phyloP scores from a whole-genome alignment of 257 asterid genomes.

The Ajuga chamaepitys region DNA sequence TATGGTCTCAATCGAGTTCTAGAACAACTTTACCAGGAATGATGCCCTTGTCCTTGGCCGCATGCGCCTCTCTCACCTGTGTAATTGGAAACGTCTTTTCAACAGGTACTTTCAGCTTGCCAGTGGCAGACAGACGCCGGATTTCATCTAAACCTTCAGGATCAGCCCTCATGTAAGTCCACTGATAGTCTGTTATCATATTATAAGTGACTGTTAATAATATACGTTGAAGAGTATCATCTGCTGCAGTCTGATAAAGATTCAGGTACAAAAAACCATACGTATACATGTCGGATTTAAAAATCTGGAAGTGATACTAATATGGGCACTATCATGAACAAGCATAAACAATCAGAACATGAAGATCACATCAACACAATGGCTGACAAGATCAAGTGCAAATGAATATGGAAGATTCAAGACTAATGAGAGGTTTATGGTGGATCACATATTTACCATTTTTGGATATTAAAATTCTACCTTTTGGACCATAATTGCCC shows the following conservation, averaged over 20 bases:
- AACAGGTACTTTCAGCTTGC: slow-evolving; percentile 78
- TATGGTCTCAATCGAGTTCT: slow-evolving; percentile 39
- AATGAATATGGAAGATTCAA: not conserved
- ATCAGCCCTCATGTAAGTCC: slow-evolving; percentile 96
- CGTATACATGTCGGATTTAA: too few relatives aligned
- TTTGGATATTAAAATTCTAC: too few relatives aligned
- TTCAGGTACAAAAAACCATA: too few relatives aligned
- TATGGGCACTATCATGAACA: not conserved
- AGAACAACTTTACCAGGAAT: slow-evolving; percentile 82
- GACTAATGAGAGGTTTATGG: not conserved
- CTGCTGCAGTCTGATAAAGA: not conserved
- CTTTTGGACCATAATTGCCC: not conserved
- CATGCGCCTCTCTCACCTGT: slow-evolving; percentile 76
- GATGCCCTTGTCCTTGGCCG: slow-evolving; percentile 62
- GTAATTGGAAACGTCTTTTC: slow-evolving; percentile 65
- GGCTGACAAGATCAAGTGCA: not conserved
- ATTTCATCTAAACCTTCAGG: slow-evolving; percentile 81
- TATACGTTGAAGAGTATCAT: not conserved
- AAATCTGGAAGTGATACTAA: not conserved
- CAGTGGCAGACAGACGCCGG: slow-evolving; percentile 52
- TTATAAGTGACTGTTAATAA: not conserved
- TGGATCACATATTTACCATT: not conserved
- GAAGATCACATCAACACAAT: not conserved
- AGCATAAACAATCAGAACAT: not conserved
- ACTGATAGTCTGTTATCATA: slow-evolving; percentile 59